A percentile compares a stretch with the other conserved stretches of the same genome.
These are phyloP conservation scores for Haplosporangium gracile DNA, from an alignment of 192 early-diverging fungal species.

Conservation along the genomic window DNA sequence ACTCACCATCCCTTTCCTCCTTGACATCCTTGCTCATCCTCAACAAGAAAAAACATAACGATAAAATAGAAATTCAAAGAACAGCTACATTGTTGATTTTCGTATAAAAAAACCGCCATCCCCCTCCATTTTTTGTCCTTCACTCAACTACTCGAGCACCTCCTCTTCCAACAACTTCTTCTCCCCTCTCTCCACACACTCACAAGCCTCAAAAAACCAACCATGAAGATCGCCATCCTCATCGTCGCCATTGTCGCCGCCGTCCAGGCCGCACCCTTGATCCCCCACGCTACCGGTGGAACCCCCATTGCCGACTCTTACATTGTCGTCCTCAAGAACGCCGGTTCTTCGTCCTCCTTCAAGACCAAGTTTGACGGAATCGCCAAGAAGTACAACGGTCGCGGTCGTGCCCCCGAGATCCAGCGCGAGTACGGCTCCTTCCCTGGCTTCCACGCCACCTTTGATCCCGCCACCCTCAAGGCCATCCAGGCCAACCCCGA, in stretches of 20 bases:
- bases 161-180: conserved; percentile 29
- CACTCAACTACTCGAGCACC: conserved; percentile 15
- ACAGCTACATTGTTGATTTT: background rate
- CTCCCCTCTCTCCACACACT: conserved; percentile 57
- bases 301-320: conserved; percentile 67
- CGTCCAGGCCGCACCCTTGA: conserved; percentile 31
- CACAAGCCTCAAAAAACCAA: conserved; percentile 25
- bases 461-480: conserved; percentile 36
- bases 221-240: conserved; percentile 32
- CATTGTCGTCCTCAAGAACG: conserved; percentile 73
- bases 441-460: conserved; percentile 13
- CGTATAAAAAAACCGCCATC: background rate
- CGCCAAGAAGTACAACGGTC: conserved; percentile 60
- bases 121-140: conserved; percentile 9
- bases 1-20: background rate
- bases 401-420: conserved; percentile 62
- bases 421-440: conserved; percentile 60
- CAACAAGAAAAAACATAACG: background rate
- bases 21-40: background rate
- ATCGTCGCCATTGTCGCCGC: conserved; percentile 29
- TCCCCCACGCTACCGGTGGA: conserved; percentile 12
- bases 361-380: conserved; percentile 54
- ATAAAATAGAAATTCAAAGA: background rate
- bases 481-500: conserved; percentile 65
- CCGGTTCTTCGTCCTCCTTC: conserved; percentile 18